Evolutionary conservation across 129 eudicot genomes (phyloP), one percentile per base, ranked within the genome.

Genomic region (Mikania micrantha): DNA sequence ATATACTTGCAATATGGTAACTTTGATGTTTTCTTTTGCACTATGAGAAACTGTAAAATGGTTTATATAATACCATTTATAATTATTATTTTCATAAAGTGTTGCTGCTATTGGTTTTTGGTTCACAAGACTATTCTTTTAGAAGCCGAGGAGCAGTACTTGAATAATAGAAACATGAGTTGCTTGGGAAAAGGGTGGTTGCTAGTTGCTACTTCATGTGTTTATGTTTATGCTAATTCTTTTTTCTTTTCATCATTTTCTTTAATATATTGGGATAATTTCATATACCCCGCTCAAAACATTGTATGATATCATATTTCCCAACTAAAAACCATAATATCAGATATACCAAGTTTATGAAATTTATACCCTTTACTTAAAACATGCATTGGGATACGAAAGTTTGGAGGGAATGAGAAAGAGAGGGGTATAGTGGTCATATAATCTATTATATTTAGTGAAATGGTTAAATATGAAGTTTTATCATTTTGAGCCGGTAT

Each of bases 11-110:
- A n/a, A 72, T 59, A 47, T 22, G 28, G 59, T 25, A 34, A 69
- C 39, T 20, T 29, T 12, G 76, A 44, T 59, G 9, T 59, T 57
- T 42, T 15, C n/a, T 69, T 70, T 20, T 49, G 47, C 47, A 67
- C 61, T n/a, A 67, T 34, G 34, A 34, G 32, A 42, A 36, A 69
- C 27, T 8, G 2, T 56, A 13, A 45, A 60, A 16, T 24, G 9
- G 52, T 52, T 31, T 42, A 15, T 25, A 20, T 22, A 21, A 27
- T 11, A 39, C 40, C 7, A 17, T 16, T 50, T 6, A 36, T 15
- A 21, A 3, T 39, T 28, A 38, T 41, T 67, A n/a, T 45, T 45
- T 40, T 8, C 32, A 17, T 38, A 59, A 59, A 19, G 63, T 41
- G 54, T 48, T 36, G 28, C 17, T 66, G 9, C 19, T 25, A 20